These are phyloP conservation scores for Sporopachydermia quercuum DNA, from an alignment of 805 yeast species.

Conservation along the genomic window DNA sequence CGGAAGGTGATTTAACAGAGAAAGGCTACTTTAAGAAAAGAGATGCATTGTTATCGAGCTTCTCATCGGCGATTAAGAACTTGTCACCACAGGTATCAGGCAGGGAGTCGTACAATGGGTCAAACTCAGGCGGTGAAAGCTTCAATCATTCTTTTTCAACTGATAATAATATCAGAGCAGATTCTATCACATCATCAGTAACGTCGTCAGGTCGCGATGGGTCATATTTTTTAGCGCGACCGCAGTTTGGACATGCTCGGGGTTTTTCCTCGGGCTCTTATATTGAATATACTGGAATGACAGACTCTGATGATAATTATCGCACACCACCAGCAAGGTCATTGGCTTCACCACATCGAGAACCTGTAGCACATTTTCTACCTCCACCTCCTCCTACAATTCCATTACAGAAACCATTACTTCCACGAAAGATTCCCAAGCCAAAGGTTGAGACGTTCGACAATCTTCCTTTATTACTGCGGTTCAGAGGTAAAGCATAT, in stretches of 20 bases:
- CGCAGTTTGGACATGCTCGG: background rate
- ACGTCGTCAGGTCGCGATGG: background rate
- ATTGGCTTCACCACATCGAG: slow-evolving; percentile 1
- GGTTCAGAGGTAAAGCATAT: slow-evolving; percentile 55
- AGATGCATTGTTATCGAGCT: slow-evolving; percentile 21
- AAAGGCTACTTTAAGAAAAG: slow-evolving; percentile 58
- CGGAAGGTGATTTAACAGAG: slow-evolving; percentile 58
- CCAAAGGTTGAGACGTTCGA: slow-evolving; percentile 31
- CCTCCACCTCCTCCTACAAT: slow-evolving; percentile 8
- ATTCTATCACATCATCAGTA: slow-evolving; percentile 4
- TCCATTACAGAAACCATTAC: slow-evolving; percentile 43
- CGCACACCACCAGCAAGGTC: too few relatives aligned
- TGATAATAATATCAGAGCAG: slow-evolving; percentile 4
- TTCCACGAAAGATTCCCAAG: slow-evolving; percentile 36
- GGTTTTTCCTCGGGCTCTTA: background rate
- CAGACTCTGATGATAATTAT: too few relatives aligned
- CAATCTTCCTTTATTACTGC: slow-evolving; percentile 54
- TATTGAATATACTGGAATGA: too few relatives aligned
- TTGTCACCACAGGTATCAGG: slow-evolving; percentile 2
- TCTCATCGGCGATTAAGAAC: slow-evolving; percentile 9
- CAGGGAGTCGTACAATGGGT: slow-evolving; percentile 5
- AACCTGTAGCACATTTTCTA: slow-evolving; percentile 2
- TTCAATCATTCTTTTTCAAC: too few relatives aligned
- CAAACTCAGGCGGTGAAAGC: too few relatives aligned
- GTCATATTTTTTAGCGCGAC: background rate